A percentile compares a stretch with the other conserved stretches of the same genome.
phyloP scores from a whole-genome alignment of 768 basidiomycete genomes.

The Brasilioporus rufonigricans region DNA sequence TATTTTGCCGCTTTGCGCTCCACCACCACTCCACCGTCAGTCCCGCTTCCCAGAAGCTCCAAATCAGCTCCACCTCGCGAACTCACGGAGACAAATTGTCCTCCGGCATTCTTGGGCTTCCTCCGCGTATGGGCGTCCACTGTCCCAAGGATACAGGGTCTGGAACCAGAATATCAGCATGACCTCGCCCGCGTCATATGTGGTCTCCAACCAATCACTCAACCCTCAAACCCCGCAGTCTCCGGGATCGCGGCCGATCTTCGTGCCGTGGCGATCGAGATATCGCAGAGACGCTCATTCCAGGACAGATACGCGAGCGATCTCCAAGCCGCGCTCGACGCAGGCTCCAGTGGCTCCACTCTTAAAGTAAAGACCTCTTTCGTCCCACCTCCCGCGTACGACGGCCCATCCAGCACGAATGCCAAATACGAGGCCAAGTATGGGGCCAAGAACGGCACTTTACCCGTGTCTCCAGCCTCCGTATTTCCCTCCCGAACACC shows the following conservation, averaged over 20 bases:
- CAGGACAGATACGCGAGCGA: slow-evolving; percentile 76
- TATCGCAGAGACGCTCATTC: slow-evolving; percentile 79
- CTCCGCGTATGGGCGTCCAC: slow-evolving; percentile 69
- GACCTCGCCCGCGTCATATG: slow-evolving; percentile 84
- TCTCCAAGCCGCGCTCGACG: slow-evolving; percentile 77
- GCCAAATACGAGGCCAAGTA: slow-evolving; percentile 9
- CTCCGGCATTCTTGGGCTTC: slow-evolving; percentile 62
- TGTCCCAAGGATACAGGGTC: slow-evolving; percentile 62
- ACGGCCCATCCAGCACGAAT: slow-evolving; percentile 27
- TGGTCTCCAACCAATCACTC: slow-evolving; percentile 43
- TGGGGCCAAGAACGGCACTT: slow-evolving; percentile 2
- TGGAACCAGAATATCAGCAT: slow-evolving; percentile 66
- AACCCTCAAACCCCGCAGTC: slow-evolving; percentile 42
- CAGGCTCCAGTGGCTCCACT: slow-evolving; percentile 39
- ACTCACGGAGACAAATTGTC: slow-evolving; percentile 68
- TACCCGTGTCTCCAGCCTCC: slow-evolving; percentile 20
- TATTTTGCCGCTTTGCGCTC: slow-evolving; percentile 82
- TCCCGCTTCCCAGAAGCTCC: slow-evolving; percentile 64
- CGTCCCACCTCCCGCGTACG: slow-evolving; percentile 69
- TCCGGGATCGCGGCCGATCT: slow-evolving; percentile 74
- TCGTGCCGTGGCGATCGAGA: slow-evolving; percentile 84
- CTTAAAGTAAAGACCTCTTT: slow-evolving; percentile 55
- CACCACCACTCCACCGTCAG: slow-evolving; percentile 74
- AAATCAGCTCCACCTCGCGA: slow-evolving; percentile 51
- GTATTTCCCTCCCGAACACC: slow-evolving; percentile 41